phyloP scores from a whole-genome alignment of 768 basidiomycete species.

The Termitomyces sp. region DNA sequence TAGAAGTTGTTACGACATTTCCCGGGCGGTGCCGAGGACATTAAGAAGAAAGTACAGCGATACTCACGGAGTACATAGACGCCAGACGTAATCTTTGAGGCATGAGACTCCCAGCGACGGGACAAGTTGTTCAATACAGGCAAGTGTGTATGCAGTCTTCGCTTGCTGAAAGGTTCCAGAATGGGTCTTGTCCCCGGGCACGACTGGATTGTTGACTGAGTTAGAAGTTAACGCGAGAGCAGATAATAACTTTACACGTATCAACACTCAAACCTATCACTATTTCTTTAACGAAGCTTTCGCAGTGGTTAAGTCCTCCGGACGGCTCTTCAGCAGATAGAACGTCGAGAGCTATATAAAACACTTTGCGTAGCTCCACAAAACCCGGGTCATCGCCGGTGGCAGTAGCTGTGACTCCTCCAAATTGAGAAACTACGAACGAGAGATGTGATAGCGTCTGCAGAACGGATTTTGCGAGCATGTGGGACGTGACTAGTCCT shows the following conservation, averaged over 20 bases:
- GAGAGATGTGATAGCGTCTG: slow-evolving; percentile 60
- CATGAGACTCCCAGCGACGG: slow-evolving; percentile 47
- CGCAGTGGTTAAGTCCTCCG: slow-evolving; percentile 22
- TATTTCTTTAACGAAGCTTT: slow-evolving; percentile 24
- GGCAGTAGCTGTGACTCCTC: slow-evolving; percentile 54
- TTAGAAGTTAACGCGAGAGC: not conserved
- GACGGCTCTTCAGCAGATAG: slow-evolving; percentile 32
- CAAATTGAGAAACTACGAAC: slow-evolving; percentile 77
- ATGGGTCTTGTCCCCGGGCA: not conserved
- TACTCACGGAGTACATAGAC: slow-evolving; percentile 61
- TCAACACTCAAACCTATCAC: slow-evolving; percentile 6
- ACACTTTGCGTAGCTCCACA: slow-evolving; percentile 63
- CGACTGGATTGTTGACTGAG: slow-evolving; percentile 3
- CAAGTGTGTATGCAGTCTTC: slow-evolving; percentile 60
- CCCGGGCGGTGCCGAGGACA: slow-evolving; percentile 3
- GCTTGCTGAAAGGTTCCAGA: slow-evolving; percentile 19
- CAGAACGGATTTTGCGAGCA: slow-evolving; percentile 50
- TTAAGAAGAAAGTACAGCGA: not conserved
- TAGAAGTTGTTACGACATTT: not conserved
- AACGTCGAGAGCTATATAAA: slow-evolving; percentile 75
- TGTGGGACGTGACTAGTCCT: slow-evolving; percentile 10
- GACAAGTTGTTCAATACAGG: slow-evolving; percentile 74
- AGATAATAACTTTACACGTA: slow-evolving; percentile 6
- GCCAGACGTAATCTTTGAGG: slow-evolving; percentile 52
- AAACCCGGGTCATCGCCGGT: slow-evolving; percentile 44